Conservation (phyloP, 2,329 filamentous ascomycete species). For the Colletotrichum gloeosporioides region DNA sequence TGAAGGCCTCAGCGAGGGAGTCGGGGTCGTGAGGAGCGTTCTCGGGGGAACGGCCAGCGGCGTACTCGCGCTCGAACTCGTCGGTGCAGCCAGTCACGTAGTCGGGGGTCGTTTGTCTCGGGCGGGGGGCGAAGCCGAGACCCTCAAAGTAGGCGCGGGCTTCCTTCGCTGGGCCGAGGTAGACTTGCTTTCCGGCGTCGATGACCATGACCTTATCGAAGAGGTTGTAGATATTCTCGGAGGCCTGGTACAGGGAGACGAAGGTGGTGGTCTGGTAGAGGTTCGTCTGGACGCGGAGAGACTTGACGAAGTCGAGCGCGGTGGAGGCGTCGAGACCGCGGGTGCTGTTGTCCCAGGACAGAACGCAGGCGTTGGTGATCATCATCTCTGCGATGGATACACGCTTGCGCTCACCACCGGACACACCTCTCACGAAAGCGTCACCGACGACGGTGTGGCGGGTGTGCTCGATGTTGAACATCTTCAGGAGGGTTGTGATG, state of each 20-base stretch:
- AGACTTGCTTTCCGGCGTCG: constrained; percentile 76
- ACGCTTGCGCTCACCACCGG: constrained; percentile 79
- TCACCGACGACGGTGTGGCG: constrained; percentile 85
- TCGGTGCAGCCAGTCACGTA: constrained; percentile 85
- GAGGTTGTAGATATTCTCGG: constrained; percentile 78
- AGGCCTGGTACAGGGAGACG: constrained; percentile 85
- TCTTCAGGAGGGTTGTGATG: constrained; percentile 77
- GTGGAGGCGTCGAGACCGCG: constrained; percentile 73
- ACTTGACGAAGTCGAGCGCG: constrained; percentile 70
- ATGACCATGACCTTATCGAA: constrained; percentile 89
- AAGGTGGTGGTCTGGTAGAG: constrained; percentile 85
- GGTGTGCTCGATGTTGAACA: constrained; percentile 95
- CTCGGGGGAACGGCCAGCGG: constrained; percentile 65
- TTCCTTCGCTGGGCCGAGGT: constrained; percentile 71
- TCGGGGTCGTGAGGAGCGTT: constrained; percentile 74
- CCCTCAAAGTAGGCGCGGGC: constrained; percentile 78
- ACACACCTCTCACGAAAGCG: constrained; percentile 79
- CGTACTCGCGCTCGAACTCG: constrained; percentile 81
- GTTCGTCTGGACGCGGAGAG: constrained; percentile 80
- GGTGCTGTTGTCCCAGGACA: constrained; percentile 79
- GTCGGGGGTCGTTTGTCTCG: constrained; percentile 80
- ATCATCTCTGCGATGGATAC: constrained; percentile 86
- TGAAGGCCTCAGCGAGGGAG: constrained; percentile 73
- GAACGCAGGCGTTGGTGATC: constrained; percentile 73
- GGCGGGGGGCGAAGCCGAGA: constrained; percentile 76